phyloP scores from a whole-genome alignment of 2,329 filamentous ascomycete genomes.

The Drechslerella dactyloides region DNA sequence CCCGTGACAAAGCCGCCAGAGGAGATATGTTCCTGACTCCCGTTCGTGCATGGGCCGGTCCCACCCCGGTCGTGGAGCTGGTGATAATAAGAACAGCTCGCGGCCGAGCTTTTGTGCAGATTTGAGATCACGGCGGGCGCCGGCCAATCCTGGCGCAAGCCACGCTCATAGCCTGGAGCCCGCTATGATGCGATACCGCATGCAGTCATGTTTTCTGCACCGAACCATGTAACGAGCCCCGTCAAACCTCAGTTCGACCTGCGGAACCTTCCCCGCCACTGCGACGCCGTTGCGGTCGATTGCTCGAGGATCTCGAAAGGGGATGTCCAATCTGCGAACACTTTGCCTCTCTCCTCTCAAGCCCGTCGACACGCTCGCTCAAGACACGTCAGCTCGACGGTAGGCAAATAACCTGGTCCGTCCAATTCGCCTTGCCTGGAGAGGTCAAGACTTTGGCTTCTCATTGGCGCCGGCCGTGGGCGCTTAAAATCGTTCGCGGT shows the following conservation, averaged over 20 bases:
- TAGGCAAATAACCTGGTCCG: conserved; percentile 42
- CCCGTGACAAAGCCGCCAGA: conserved; percentile 35
- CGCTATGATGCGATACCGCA: neutral
- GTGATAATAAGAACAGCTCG: conserved; percentile 18
- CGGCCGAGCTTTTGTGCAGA: conserved; percentile 3
- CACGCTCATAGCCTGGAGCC: neutral
- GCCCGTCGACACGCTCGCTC: conserved; percentile 23
- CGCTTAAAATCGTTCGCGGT: conserved; percentile 50
- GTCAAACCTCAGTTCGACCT: neutral
- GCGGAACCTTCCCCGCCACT: neutral
- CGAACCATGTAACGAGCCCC: neutral
- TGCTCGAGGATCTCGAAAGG: conserved; percentile 8
- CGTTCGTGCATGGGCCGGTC: conserved; percentile 50
- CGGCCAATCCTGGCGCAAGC: conserved; percentile 5
- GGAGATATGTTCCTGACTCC: conserved; percentile 50
- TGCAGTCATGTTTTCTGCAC: no score
- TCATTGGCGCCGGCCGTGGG: conserved; percentile 50
- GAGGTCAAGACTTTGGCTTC: conserved; percentile 46
- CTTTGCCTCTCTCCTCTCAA: conserved; percentile 33
- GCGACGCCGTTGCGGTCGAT: neutral
- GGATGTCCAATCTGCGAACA: conserved; percentile 19
- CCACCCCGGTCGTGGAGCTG: conserved; percentile 28
- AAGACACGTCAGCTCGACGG: conserved; percentile 48
- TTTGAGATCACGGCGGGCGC: conserved; percentile 5
- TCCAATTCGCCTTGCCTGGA: conserved; percentile 43